These are phyloP conservation scores for Talaromyces sp. DNA, from an alignment of 2,329 filamentous ascomycete genomes.

Conservation along the genomic window DNA sequence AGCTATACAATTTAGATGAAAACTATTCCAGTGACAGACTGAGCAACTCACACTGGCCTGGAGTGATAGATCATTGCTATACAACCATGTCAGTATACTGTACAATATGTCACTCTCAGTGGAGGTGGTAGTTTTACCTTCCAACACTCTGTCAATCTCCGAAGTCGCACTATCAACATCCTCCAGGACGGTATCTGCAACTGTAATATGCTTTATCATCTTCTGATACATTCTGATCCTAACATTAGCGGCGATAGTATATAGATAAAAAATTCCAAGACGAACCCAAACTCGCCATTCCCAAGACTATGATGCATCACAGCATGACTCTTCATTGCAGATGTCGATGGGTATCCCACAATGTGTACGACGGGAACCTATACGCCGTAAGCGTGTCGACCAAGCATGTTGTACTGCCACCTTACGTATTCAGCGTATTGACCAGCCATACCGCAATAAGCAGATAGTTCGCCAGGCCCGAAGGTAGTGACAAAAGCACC, in stretches of 20 bases:
- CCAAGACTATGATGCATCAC: slow-evolving; percentile 30
- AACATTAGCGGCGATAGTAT: neutral
- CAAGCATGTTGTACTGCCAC: neutral
- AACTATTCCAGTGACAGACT: too few relatives aligned
- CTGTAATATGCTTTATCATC: slow-evolving; percentile 28
- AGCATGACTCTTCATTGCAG: slow-evolving; percentile 21
- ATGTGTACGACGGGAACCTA: slow-evolving; percentile 22
- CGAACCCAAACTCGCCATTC: slow-evolving; percentile 24
- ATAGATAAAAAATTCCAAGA: too few relatives aligned
- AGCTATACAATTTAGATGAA: neutral
- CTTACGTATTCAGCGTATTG: slow-evolving; percentile 21
- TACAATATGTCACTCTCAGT: neutral
- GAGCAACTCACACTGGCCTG: slow-evolving; percentile 2
- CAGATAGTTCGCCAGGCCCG: slow-evolving; percentile 22
- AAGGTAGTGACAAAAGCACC: slow-evolving; percentile 24
- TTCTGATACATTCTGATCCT: slow-evolving; percentile 22
- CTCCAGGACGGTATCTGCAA: slow-evolving; percentile 23
- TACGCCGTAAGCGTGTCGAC: neutral
- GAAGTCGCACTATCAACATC: slow-evolving; percentile 22
- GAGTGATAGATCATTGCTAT: slow-evolving; percentile 13
- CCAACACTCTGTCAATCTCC: slow-evolving; percentile 28
- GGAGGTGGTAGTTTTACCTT: neutral
- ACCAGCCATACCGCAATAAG: slow-evolving; percentile 22
- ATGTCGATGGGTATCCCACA: slow-evolving; percentile 24
- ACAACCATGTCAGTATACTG: neutral